These are phyloP conservation scores for Diaporthe nobilis DNA, from an alignment of 2,329 filamentous ascomycete species.

Conservation along the genomic window DNA sequence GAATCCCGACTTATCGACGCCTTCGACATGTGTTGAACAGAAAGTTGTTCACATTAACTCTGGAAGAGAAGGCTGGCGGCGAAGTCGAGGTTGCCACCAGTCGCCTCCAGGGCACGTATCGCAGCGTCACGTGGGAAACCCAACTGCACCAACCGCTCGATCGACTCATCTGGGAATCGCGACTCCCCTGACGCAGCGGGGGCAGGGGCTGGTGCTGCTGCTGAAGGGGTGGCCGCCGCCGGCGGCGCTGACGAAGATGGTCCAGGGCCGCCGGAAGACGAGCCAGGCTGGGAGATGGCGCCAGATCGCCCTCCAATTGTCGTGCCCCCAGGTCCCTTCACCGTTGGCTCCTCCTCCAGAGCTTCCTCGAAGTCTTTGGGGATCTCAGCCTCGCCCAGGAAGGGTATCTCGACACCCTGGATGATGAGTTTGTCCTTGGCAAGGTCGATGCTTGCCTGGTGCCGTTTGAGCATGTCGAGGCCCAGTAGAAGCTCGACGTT, in stretches of 20 bases:
- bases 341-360: conserved; percentile 82
- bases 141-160: conserved; percentile 82
- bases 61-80: conserved; percentile 86
- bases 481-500: conserved; percentile 93
- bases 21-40: neutral
- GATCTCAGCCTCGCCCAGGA: conserved; percentile 93
- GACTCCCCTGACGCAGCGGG: conserved; percentile 41
- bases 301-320: conserved; percentile 88
- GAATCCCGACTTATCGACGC: conserved; percentile 39
- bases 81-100: conserved; percentile 87
- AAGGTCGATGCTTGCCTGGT: conserved; percentile 93
- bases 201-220: conserved; percentile 42
- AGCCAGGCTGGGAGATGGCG: conserved; percentile 67
- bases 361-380: conserved; percentile 85
- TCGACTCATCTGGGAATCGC: conserved; percentile 72
- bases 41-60: conserved; percentile 49
- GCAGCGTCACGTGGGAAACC: conserved; percentile 85
- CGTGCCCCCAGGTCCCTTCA: conserved; percentile 89
- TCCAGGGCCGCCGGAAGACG: conserved; percentile 42
- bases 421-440: conserved; percentile 88
- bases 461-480: conserved; percentile 95
- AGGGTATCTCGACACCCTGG: conserved; percentile 88
- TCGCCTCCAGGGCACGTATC: conserved; percentile 84
- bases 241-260: conserved; percentile 46
- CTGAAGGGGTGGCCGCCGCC: conserved; percentile 47